Base-by-base conservation (phyloP, 2,329 filamentous ascomycete genomes). In the Alternaria novae-zelandiae region DNA sequence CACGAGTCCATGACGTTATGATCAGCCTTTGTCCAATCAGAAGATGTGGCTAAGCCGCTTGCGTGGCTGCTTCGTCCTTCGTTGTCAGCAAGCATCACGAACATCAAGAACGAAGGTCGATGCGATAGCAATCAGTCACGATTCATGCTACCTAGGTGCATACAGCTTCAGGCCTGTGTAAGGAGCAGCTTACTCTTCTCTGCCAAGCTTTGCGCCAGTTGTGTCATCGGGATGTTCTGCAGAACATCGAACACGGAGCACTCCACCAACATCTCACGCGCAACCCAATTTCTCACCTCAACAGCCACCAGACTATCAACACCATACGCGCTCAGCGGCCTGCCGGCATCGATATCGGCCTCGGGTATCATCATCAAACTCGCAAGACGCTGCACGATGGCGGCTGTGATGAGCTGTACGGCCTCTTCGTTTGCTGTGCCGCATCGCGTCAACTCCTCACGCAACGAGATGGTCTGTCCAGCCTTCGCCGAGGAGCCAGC, bases 301-400 rank as follows among this genome's bases (percentile, higher is more conserved):
- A 74, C 61, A 23, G 70, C 68, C 1, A 71, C 62, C 11, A 74
- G 61, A 17, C 64, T 69, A 44, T 74, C 72, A 15, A 74, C 59
- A 5, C 72, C 72, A 43, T 64, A 66, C 6, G 49, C 50, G 32
- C 46, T 72, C 32, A 75, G 51, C 15, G 74, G 66, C 32, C 63
- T 67, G 3, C 47, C 53, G 0, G 68, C 54, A 49, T 74, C 69
- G 9, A 70, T 61, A 21, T 72, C 65, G 2, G 73, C 72, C 12
- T 49, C 57, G 4, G 51, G 50, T 11, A 59, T 50, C 45, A 56
- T 53, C 32, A 69, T 55, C n/a, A 67, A 13, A n/a, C 53, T 57
- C 23, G 67, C 62, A 23, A 68, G 25, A 20, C 56, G 54, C 13
- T 46, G 46, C 21, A 36, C 44, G 2, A 70, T 50, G 10, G 65